Percentiles rank a stretch among this genome's conserved stretches.
Conservation (phyloP, 2,329 filamentous ascomycete genomes). For the Aspergillus sp. region DNA sequence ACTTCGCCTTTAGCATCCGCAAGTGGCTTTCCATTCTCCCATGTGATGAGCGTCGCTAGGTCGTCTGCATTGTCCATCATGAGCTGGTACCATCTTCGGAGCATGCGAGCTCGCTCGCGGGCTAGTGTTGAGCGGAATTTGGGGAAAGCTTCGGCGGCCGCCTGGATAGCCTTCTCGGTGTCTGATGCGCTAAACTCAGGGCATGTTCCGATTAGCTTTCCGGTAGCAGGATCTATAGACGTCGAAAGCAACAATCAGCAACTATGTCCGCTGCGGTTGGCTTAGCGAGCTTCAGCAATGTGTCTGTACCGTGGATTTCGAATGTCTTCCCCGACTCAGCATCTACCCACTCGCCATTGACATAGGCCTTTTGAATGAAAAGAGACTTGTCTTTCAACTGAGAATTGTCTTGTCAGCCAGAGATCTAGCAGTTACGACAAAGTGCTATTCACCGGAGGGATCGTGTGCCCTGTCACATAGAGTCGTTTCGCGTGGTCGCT, state of each 20-base stretch:
- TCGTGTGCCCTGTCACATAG: conserved; percentile 48
- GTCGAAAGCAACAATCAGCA: not conserved
- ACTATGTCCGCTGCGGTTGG: not conserved
- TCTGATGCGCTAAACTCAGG: conserved; percentile 81
- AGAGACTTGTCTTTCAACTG: conserved; percentile 79
- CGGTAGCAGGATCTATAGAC: conserved; percentile 75
- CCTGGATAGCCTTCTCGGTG: conserved; percentile 78
- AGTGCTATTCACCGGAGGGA: conserved; percentile 41
- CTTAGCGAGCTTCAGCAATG: too few species aligned
- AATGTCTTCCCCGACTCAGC: conserved; percentile 91
- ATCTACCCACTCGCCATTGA: conserved; percentile 90
- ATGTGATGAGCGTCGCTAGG: conserved; percentile 67
- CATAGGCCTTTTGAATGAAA: conserved; percentile 81
- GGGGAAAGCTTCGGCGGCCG: conserved; percentile 73
- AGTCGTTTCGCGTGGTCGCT: conserved; percentile 39
- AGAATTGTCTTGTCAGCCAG: conserved; percentile 8
- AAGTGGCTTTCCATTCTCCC: conserved; percentile 72
- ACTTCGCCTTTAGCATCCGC: conserved; percentile 64
- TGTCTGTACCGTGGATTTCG: conserved; percentile 69
- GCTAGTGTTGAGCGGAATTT: conserved; percentile 65
- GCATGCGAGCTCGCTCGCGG: conserved; percentile 63
- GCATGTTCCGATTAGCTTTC: conserved; percentile 77
- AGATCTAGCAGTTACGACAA: not conserved
- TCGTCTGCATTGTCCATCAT: conserved; percentile 70
- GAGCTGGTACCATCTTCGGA: conserved; percentile 70